phyloP scores from a whole-genome alignment of 1,284 basidiomycete species.

The Papiliotrema nemorosa region DNA sequence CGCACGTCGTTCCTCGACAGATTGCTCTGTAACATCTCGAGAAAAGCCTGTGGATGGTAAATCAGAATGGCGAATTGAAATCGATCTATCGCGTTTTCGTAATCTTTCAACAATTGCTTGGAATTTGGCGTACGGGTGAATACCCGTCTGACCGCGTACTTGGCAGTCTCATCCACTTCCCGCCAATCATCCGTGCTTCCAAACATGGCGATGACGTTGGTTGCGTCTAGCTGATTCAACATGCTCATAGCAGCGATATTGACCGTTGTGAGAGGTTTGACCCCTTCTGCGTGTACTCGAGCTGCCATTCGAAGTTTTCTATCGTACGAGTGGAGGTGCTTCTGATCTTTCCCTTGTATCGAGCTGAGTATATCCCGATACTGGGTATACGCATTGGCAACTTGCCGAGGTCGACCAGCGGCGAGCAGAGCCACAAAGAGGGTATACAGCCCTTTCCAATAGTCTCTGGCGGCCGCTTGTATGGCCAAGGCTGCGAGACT shows the following conservation, averaged over 20 bases:
- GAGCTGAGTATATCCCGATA: constrained; percentile 15
- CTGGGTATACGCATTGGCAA: constrained; percentile 4
- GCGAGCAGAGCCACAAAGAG: constrained; percentile 21
- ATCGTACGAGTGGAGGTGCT: constrained; percentile 11
- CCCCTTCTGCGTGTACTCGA: constrained; percentile 17
- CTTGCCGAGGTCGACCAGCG: constrained; percentile 14
- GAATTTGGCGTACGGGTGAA: neutral
- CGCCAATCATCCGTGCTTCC: neutral
- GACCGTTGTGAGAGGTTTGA: constrained; percentile 15
- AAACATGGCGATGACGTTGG: neutral
- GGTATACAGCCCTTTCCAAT: constrained; percentile 16
- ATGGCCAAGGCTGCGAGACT: constrained; percentile 19
- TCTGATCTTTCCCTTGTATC: constrained; percentile 17
- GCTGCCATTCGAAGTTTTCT: constrained; percentile 19
- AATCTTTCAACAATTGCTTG: neutral
- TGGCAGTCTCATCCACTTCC: neutral
- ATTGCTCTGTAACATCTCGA: neutral
- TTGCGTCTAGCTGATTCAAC: constrained; percentile 18
- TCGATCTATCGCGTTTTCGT: neutral
- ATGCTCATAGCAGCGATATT: constrained; percentile 25
- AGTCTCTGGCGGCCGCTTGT: constrained; percentile 21
- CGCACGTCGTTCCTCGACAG: neutral
- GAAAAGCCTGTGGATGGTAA: neutral
- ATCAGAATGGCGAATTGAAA: neutral
- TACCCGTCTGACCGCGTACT: neutral